A percentile compares a stretch with the other conserved stretches of the same genome.
Conservation (phyloP, 1,139 yeast genomes). For the Debaryomycetaceae sp. region DNA sequence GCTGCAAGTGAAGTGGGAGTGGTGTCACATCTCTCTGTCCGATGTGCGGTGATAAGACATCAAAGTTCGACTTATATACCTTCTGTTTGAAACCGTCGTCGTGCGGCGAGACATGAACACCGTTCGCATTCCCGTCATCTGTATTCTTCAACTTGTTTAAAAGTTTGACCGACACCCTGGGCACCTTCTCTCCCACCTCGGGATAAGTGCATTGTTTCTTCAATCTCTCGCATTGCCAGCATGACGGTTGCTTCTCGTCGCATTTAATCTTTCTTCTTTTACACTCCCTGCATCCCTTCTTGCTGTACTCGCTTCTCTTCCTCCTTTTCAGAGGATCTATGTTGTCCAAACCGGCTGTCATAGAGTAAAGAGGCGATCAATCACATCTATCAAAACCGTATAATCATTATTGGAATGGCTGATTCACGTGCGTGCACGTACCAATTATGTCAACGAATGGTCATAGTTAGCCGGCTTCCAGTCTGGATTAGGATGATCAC, state of each 20-base stretch:
- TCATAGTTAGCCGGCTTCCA: too few relatives aligned
- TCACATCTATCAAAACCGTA: neutral
- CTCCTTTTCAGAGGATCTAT: neutral
- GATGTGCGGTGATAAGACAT: neutral
- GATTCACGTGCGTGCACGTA: neutral
- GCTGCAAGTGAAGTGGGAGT: neutral
- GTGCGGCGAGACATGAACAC: neutral
- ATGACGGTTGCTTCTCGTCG: slow-evolving; percentile 50
- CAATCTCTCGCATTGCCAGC: slow-evolving; percentile 33
- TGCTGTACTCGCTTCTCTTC: slow-evolving; percentile 15
- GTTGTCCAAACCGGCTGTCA: neutral
- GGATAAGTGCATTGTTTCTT: slow-evolving; percentile 24
- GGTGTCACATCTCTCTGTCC: neutral
- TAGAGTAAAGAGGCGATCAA: neutral
- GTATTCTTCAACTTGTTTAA: slow-evolving; percentile 2
- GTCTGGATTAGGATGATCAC: too few relatives aligned
- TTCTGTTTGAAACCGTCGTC: neutral
- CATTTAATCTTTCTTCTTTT: slow-evolving; percentile 37
- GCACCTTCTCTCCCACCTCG: slow-evolving; percentile 18
- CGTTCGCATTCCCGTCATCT: slow-evolving; percentile 4
- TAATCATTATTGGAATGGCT: neutral
- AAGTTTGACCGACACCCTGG: slow-evolving; percentile 9
- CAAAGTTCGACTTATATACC: slow-evolving; percentile 6
- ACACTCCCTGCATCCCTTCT: slow-evolving; percentile 28
- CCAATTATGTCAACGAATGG: neutral